These are phyloP conservation scores for Drechslera avenae DNA, from an alignment of 2,329 filamentous ascomycete genomes.

Conservation along the genomic window DNA sequence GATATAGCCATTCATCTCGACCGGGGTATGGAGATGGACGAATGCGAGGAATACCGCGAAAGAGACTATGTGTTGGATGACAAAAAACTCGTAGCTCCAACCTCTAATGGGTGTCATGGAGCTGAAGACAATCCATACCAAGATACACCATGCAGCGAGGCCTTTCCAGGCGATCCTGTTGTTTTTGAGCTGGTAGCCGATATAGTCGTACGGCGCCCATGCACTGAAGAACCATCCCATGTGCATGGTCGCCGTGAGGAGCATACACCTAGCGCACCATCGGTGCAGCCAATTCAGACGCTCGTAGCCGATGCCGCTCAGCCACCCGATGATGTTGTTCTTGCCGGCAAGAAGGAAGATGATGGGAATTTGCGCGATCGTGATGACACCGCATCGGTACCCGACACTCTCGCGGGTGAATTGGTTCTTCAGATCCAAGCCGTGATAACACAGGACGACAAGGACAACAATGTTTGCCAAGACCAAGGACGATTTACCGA, in stretches of 20 bases:
- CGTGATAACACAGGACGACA: slow-evolving; percentile 62
- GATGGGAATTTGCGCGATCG: slow-evolving; percentile 60
- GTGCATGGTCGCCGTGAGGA: slow-evolving; percentile 70
- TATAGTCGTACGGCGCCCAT: slow-evolving; percentile 63
- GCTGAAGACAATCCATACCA: slow-evolving; percentile 69
- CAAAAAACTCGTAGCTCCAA: slow-evolving; percentile 72
- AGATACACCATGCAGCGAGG: slow-evolving; percentile 67
- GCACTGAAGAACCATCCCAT: slow-evolving; percentile 68
- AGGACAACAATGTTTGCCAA: slow-evolving; percentile 56
- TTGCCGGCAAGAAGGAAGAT: slow-evolving; percentile 62
- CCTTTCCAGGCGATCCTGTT: slow-evolving; percentile 72
- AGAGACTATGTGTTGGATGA: slow-evolving; percentile 68
- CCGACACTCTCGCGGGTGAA: slow-evolving; percentile 62
- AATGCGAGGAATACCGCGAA: slow-evolving; percentile 67
- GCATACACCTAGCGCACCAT: slow-evolving; percentile 72
- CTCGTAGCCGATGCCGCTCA: slow-evolving; percentile 70
- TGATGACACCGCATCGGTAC: slow-evolving; percentile 61
- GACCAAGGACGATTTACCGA: slow-evolving; percentile 50
- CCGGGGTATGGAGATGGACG: slow-evolving; percentile 67
- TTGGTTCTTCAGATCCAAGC: slow-evolving; percentile 56
- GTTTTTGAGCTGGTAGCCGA: slow-evolving; percentile 62
- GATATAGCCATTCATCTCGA: slow-evolving; percentile 63
- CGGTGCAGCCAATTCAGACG: slow-evolving; percentile 75
- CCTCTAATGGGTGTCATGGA: slow-evolving; percentile 68
- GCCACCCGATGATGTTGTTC: slow-evolving; percentile 63